These are phyloP conservation scores for Botryotinia calthae DNA, from an alignment of 2,329 filamentous ascomycete genomes.

Conservation along the genomic window DNA sequence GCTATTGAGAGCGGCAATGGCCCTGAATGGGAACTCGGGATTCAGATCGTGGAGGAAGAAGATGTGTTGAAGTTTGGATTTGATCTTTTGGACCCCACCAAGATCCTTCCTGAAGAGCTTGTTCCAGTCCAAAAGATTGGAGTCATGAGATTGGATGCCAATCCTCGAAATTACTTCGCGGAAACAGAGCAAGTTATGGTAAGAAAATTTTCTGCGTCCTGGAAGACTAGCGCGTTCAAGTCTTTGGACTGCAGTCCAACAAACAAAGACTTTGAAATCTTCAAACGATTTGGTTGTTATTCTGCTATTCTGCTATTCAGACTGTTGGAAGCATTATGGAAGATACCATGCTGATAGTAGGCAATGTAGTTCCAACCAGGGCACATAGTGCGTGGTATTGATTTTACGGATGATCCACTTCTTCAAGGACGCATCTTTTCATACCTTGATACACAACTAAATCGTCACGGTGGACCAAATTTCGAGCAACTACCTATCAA, in stretches of 20 bases:
- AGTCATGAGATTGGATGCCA: constrained; percentile 45
- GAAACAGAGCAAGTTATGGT: constrained; percentile 63
- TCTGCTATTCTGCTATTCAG: not conserved
- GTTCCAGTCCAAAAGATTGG: constrained; percentile 50
- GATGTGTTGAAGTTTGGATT: constrained; percentile 51
- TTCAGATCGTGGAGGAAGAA: constrained; percentile 52
- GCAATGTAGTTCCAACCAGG: constrained; percentile 44
- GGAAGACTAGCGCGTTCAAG: not conserved
- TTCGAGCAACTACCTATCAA: constrained; percentile 55
- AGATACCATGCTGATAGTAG: not conserved
- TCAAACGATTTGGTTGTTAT: not conserved
- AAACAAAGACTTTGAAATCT: not conserved
- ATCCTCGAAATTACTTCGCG: constrained; percentile 54
- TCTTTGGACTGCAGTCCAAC: not conserved
- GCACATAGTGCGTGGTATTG: constrained; percentile 63
- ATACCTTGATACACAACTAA: constrained; percentile 62
- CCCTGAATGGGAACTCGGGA: constrained; percentile 52
- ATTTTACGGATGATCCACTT: constrained; percentile 66
- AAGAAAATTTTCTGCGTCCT: not conserved
- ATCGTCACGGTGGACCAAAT: constrained; percentile 52
- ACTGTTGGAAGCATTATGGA: not conserved
- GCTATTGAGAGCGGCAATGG: constrained; percentile 51
- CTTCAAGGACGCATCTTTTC: constrained; percentile 67
- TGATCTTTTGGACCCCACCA: constrained; percentile 54
- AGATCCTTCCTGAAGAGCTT: constrained; percentile 50